Evolutionary conservation across 345 rosid species (phyloP).

Genomic region (Garcia nutans): DNA sequence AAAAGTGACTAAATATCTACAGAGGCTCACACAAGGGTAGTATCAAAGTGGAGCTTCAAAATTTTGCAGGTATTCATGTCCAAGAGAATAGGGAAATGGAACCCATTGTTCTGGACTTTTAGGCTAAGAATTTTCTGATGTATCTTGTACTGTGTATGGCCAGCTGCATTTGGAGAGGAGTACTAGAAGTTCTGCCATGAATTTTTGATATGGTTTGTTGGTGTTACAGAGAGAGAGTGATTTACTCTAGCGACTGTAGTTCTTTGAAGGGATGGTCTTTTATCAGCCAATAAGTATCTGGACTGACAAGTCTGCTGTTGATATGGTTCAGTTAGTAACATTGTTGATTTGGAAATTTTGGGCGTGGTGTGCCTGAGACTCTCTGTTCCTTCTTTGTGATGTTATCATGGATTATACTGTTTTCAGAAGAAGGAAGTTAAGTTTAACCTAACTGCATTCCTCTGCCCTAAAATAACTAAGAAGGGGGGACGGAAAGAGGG

Average conservation of each 20-base stretch:
- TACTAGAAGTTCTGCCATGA: background rate
- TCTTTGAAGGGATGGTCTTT: background rate
- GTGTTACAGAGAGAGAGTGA: background rate
- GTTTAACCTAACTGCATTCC: background rate
- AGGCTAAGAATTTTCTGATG: background rate
- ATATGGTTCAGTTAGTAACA: no score
- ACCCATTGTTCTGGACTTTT: background rate
- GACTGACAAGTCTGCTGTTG: background rate
- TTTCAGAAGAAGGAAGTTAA: background rate
- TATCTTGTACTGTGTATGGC: background rate
- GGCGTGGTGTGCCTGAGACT: background rate
- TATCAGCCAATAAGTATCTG: background rate
- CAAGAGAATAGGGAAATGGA: background rate
- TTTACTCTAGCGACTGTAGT: background rate
- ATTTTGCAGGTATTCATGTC: background rate
- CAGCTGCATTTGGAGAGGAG: background rate
- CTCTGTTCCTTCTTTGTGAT: background rate
- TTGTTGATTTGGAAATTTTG: background rate
- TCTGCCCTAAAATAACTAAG: background rate
- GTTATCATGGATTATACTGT: background rate
- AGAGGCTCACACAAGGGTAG: background rate
- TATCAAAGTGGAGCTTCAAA: background rate
- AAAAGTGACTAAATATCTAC: background rate
- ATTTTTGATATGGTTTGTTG: background rate
- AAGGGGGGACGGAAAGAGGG: background rate